These are phyloP conservation scores for Apiospora hydei DNA, from an alignment of 2,329 filamentous ascomycete species.

Conservation along the genomic window DNA sequence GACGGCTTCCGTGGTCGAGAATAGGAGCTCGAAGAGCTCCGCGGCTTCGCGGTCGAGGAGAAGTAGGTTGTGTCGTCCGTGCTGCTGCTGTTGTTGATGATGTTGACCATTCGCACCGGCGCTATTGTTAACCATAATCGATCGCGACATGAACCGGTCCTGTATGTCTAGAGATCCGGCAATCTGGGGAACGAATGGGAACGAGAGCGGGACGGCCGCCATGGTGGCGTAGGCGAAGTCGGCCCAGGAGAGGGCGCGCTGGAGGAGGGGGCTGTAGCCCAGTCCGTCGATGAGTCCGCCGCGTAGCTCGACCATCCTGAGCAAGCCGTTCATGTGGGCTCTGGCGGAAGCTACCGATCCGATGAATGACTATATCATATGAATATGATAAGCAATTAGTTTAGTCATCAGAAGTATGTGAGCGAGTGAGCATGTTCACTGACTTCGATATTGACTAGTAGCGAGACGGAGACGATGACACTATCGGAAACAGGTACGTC, in stretches of 20 bases:
- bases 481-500: conserved; percentile 42
- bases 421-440: conserved; percentile 4
- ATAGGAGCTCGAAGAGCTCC: conserved; percentile 41
- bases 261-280: conserved; percentile 40
- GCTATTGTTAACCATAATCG: conserved; percentile 34
- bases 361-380: conserved; percentile 36
- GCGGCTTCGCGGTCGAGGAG: conserved; percentile 38
- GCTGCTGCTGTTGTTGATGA: conserved; percentile 24
- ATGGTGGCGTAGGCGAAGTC: conserved; percentile 44
- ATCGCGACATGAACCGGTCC: conserved; percentile 39
- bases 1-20: conserved; percentile 40
- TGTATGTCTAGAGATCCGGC: conserved; percentile 39
- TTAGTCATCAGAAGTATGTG: not conserved
- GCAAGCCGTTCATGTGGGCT: conserved; percentile 43
- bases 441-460: conserved; percentile 44
- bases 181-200: conserved; percentile 41
- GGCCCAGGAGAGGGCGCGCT: conserved; percentile 43
- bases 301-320: conserved; percentile 42
- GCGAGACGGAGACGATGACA: conserved; percentile 41
- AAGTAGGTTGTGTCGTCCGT: conserved; percentile 32
- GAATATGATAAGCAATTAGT: conserved; percentile 11
- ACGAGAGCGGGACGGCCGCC: conserved; percentile 38
- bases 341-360: conserved; percentile 40
- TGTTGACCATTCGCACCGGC: too few relatives aligned
- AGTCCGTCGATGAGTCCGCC: conserved; percentile 42